These are phyloP conservation scores for Scedosporium apiospermum DNA, from an alignment of 2,329 filamentous ascomycete species.

Conservation along the genomic window DNA sequence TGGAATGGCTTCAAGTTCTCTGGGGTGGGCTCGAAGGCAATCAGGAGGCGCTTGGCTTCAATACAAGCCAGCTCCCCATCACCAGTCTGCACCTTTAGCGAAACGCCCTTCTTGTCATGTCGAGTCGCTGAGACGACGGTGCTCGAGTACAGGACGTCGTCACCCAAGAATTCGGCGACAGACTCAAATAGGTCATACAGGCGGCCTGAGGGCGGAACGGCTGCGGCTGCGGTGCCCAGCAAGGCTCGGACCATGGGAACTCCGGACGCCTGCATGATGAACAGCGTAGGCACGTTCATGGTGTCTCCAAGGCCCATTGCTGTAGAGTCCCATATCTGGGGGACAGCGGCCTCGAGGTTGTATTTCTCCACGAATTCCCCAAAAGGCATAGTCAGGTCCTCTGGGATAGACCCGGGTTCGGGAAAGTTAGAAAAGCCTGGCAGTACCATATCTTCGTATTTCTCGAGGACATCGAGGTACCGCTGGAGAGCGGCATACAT, in stretches of 20 bases:
- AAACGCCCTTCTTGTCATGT: conserved; percentile 9
- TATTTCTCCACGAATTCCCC: conserved; percentile 38
- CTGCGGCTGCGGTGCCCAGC: conserved; percentile 18
- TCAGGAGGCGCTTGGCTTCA: conserved; percentile 15
- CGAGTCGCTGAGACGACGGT: conserved; percentile 22
- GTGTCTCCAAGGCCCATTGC: conserved; percentile 35
- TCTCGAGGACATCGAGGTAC: conserved; percentile 18
- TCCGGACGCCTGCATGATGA: conserved; percentile 32
- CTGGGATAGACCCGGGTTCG: conserved; percentile 21
- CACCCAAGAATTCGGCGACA: conserved; percentile 22
- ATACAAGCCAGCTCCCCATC: conserved; percentile 11
- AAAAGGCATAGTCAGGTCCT: conserved; percentile 33
- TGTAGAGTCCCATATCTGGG: conserved; percentile 27
- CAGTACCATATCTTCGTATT: conserved; percentile 21
- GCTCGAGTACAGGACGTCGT: conserved; percentile 26
- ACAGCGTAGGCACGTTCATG: conserved; percentile 30
- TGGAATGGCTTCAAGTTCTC: conserved; percentile 14
- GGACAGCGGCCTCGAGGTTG: conserved; percentile 28
- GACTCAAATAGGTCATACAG: conserved; percentile 32
- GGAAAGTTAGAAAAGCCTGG: conserved; percentile 30
- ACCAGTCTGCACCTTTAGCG: conserved; percentile 7
- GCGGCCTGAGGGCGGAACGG: conserved; percentile 22
- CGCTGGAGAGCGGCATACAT: conserved; percentile 13
- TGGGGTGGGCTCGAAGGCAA: conserved; percentile 14
- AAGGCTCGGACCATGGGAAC: conserved; percentile 23